Base-by-base conservation (phyloP, 1,284 basidiomycete species). In the Omphalotus olearius region DNA sequence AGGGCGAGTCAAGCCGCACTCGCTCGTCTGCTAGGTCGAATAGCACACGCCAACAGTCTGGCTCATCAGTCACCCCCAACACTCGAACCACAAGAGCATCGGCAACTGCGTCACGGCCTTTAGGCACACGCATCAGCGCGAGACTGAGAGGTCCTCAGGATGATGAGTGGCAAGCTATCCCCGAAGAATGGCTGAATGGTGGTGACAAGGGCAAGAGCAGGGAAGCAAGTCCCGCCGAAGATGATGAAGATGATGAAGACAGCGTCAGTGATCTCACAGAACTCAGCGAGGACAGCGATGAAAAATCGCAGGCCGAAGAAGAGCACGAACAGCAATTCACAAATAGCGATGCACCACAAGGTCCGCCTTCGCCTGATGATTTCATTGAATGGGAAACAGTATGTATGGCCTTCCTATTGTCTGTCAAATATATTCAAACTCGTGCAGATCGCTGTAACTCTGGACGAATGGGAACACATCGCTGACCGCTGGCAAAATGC, bases 361-460 rank as follows among this genome's bases (percentile, higher is more conserved):
- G 73, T 70, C 44, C 49, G 28, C 17, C 55, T 35, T 33, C 60
- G 33, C 78, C 76, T 2, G 71, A 70, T 3, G 77, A 78, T 55
- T 87, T 91, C 60, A 68, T 91, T 50, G 88, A 90, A 64, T 92
- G 91, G 91, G 88, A 93, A 69, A 86, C 86, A 60, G 89, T 91
- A 54, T 57, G 83, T 74, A 39, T 50, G 43, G 45, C 23, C 13
- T 38, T 36, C 33, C 53, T 52, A 55, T 30, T 18, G 17, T 41
- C 47, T 35, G 30, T 14, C 10, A 53, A 52, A 44, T 17, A 41
- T 20, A n/a, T 26, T 50, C n/a, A 17, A 16, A 40, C 30, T 25
- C 39, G n/a, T 16, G 9, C 50, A 92, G 88, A 79, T 94, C 56
- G 91, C 87, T 60, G 78, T 85, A 13, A 89, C 88, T n/a, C 71